A percentile compares a stretch with the other conserved stretches of the same genome.
phyloP scores from a whole-genome alignment of 169 alveolate species.

The Theileria orientalis region DNA sequence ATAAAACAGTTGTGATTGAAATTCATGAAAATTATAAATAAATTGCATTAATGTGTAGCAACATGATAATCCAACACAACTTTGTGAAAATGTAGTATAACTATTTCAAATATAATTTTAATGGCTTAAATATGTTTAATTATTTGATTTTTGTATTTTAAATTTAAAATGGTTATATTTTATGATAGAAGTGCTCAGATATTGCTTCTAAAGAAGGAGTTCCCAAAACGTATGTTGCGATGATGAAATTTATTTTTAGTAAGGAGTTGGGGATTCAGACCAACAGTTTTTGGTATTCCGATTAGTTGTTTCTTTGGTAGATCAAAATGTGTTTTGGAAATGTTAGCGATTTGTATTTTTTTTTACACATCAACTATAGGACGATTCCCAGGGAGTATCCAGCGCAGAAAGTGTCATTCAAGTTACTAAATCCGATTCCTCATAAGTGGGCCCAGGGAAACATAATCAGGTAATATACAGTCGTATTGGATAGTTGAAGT shows the following conservation, averaged over 20 bases:
- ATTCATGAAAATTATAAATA: neutral
- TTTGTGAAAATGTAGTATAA: neutral
- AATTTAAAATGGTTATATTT: slow-evolving; percentile 3
- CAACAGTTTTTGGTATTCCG: slow-evolving; percentile 31
- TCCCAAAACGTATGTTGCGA: slow-evolving; percentile 26
- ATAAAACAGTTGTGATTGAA: neutral
- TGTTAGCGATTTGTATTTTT: neutral
- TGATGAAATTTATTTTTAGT: slow-evolving; percentile 8
- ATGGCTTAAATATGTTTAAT: no score
- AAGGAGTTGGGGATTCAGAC: slow-evolving; percentile 3
- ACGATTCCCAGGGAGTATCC: slow-evolving; percentile 54
- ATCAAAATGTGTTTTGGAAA: slow-evolving; percentile 34
- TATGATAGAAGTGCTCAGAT: slow-evolving; percentile 17
- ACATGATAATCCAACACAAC: neutral
- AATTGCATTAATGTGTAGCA: neutral
- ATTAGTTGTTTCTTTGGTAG: slow-evolving; percentile 13
- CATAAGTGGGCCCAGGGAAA: slow-evolving; percentile 56
- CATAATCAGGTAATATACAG: slow-evolving; percentile 1
- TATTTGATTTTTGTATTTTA: neutral
- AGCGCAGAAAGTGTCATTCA: slow-evolving; percentile 16
- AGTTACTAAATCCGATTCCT: slow-evolving; percentile 46
- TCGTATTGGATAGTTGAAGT: neutral
- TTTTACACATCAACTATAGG: slow-evolving; percentile 10
- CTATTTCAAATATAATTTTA: neutral
- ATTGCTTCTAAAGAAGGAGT: slow-evolving; percentile 6